A percentile compares a stretch with the other conserved stretches of the same genome.
Evolutionary conservation across 148 eudicot species (phyloP).

Genomic region (Chenopodium formosanum): DNA sequence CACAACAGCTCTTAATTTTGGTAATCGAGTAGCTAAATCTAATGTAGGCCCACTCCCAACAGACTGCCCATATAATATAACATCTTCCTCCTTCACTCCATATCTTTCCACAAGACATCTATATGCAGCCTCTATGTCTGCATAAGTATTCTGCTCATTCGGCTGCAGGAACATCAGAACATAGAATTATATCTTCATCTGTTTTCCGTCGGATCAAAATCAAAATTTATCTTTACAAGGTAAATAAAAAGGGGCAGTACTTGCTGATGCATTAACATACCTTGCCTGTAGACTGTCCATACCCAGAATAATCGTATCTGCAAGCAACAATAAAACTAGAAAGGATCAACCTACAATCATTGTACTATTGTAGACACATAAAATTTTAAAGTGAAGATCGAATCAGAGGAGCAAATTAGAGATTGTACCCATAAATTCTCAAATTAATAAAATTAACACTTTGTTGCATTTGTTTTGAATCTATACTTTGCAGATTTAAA

Average conservation of each 20-base stretch:
- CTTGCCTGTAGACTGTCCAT: conserved; percentile 92
- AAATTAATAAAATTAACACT: too few species aligned
- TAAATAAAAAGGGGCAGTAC: conserved; percentile 7
- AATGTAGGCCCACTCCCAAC: conserved; percentile 95
- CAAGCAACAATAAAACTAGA: conserved; percentile 11
- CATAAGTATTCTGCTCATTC: conserved; percentile 87
- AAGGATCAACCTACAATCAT: background rate
- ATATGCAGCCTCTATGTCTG: conserved; percentile 92
- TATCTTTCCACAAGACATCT: conserved; percentile 77
- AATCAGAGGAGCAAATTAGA: too few species aligned
- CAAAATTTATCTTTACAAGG: background rate
- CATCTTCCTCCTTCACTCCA: conserved; percentile 84
- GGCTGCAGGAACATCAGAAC: conserved; percentile 47
- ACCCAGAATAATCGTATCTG: conserved; percentile 96
- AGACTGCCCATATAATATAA: conserved; percentile 89
- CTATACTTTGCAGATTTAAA: too few species aligned
- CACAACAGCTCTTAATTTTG: conserved; percentile 79
- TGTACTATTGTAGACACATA: too few species aligned
- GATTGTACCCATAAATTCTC: too few species aligned
- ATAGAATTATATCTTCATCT: background rate
- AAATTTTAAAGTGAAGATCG: background rate
- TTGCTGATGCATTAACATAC: conserved; percentile 29
- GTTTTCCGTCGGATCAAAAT: background rate
- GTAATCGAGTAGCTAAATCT: conserved; percentile 77
- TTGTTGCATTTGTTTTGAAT: too few species aligned